Evolutionary conservation across 192 early-diverging fungal species (phyloP).

Genomic region (Coemansia sp.): DNA sequence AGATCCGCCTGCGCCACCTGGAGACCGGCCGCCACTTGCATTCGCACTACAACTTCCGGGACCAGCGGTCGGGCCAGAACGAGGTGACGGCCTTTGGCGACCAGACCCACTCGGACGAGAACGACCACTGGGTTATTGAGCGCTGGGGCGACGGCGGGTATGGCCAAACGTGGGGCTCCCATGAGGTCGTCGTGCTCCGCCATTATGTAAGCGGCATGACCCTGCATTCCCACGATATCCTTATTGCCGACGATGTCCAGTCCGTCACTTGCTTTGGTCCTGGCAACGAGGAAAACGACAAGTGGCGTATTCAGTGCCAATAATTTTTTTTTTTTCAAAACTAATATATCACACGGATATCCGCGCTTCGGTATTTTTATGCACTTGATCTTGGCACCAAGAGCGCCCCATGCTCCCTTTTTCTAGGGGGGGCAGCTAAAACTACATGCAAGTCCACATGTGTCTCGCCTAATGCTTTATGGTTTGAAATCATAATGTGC

Average conservation of each 20-base stretch:
- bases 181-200: conserved; percentile 50
- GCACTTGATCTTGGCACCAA: no score
- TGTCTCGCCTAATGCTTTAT: no score
- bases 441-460: no score
- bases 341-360: no score
- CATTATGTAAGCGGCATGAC: conserved; percentile 55
- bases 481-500: no score
- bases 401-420: no score
- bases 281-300: conserved; percentile 59
- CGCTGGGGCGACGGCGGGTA: conserved; percentile 51
- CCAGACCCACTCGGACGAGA: conserved; percentile 49
- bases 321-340: neutral
- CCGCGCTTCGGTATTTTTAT: no score
- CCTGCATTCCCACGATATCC: conserved; percentile 54
- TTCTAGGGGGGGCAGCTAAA: no score
- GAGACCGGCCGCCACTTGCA: conserved; percentile 57
- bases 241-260: conserved; percentile 49
- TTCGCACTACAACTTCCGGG: conserved; percentile 55
- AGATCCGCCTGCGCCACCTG: conserved; percentile 57
- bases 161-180: conserved; percentile 50
- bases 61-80: conserved; percentile 56
- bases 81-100: conserved; percentile 59
- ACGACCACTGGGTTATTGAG: conserved; percentile 60
- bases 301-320: conserved; percentile 37
- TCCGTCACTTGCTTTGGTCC: conserved; percentile 57